Conservation (phyloP, 139 green algal genomes). For the Chlamydomonas urium region DNA sequence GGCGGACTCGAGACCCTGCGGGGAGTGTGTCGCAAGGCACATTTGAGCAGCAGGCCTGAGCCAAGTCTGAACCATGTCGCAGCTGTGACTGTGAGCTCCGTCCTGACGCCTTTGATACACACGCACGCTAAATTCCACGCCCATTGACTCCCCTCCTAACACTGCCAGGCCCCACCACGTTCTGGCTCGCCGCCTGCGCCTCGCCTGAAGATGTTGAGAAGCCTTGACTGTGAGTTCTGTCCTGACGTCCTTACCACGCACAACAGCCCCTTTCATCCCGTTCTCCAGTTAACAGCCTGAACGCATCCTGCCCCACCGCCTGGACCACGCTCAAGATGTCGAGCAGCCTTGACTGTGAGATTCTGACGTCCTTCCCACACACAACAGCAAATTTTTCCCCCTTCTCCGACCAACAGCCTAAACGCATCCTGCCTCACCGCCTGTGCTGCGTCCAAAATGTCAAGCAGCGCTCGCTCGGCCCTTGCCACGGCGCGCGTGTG, state of each 20-base stretch:
- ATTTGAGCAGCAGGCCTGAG: not conserved
- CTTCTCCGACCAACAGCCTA: not conserved
- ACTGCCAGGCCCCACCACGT: too few species aligned
- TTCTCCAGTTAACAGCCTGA: not conserved
- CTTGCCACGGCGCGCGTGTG: slow-evolving; percentile 45
- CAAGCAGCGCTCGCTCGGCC: slow-evolving; percentile 21
- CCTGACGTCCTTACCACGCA: not conserved
- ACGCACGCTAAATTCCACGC: not conserved
- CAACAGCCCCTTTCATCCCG: not conserved
- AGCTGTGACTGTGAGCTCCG: not conserved
- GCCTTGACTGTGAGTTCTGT: not conserved
- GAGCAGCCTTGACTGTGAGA: not conserved
- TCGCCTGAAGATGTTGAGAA: not conserved
- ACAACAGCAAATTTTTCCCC: not conserved
- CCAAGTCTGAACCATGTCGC: not conserved
- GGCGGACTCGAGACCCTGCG: not conserved
- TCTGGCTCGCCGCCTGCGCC: too few species aligned
- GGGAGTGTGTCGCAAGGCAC: not conserved
- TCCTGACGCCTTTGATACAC: not conserved
- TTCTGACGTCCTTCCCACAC: not conserved
- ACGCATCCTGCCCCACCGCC: not conserved
- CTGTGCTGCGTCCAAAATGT: not conserved
- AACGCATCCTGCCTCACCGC: not conserved
- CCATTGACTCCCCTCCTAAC: too few species aligned
- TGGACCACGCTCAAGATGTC: not conserved